These are phyloP conservation scores for Fomitopsis betulina DNA, from an alignment of 1,284 basidiomycete genomes.

Conservation along the genomic window DNA sequence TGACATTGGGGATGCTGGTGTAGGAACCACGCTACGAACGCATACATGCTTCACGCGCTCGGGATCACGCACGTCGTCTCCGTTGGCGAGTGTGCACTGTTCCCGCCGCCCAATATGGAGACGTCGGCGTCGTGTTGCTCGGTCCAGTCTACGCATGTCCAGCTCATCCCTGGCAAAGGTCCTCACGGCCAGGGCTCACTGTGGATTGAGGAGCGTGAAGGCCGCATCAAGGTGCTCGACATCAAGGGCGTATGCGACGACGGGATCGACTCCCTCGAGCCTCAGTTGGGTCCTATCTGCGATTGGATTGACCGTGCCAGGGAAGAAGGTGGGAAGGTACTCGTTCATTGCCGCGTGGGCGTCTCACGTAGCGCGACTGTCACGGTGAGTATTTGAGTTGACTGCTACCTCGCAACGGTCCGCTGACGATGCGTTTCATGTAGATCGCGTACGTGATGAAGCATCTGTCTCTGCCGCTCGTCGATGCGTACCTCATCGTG, in stretches of 20 bases:
- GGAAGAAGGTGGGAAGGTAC: conserved; percentile 77
- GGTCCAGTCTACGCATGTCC: conserved; percentile 28
- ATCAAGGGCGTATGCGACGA: conserved; percentile 92
- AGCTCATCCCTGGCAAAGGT: conserved; percentile 40
- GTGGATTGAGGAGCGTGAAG: conserved; percentile 83
- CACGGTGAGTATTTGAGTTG: conserved; percentile 48
- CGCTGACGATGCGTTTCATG: not conserved
- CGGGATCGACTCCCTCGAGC: conserved; percentile 91
- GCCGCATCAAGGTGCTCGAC: conserved; percentile 84
- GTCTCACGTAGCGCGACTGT: conserved; percentile 93
- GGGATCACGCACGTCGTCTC: conserved; percentile 98
- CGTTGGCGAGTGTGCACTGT: conserved; percentile 89
- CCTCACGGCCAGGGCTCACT: conserved; percentile 66
- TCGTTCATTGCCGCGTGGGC: conserved; percentile 96
- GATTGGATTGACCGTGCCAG: conserved; percentile 92
- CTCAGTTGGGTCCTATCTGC: conserved; percentile 83
- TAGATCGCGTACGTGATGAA: conserved; percentile 97
- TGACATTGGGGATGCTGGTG: not conserved
- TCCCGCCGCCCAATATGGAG: conserved; percentile 51
- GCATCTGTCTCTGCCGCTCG: conserved; percentile 80
- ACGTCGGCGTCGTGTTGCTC: conserved; percentile 8
- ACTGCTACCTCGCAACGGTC: not conserved
- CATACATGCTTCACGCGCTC: conserved; percentile 92
- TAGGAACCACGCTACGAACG: conserved; percentile 92
- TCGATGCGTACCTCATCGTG: conserved; percentile 90